These are phyloP conservation scores for Candida labiduridarum DNA, from an alignment of 1,139 yeast genomes.

Conservation along the genomic window DNA sequence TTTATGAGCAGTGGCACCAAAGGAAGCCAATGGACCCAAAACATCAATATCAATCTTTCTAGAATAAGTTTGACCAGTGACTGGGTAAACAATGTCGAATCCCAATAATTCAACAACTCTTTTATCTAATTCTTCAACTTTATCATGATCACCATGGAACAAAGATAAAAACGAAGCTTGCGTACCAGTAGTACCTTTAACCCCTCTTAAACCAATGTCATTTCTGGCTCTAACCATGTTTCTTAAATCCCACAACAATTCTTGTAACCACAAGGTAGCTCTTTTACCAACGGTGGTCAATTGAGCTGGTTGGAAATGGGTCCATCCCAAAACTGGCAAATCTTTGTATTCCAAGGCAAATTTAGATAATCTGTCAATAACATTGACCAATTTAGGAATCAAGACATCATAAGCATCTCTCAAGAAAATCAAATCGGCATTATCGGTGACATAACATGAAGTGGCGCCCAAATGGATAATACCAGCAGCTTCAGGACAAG, in stretches of 20 bases:
- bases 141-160: conserved; percentile 96
- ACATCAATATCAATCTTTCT: conserved; percentile 97
- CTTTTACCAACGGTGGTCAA: conserved; percentile 98
- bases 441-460: conserved; percentile 95
- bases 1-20: conserved; percentile 97
- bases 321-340: conserved; percentile 97
- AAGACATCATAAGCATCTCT: conserved; percentile 93
- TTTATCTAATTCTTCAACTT: conserved; percentile 89
- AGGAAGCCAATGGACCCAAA: conserved; percentile 85
- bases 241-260: conserved; percentile 95
- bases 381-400: conserved; percentile 94
- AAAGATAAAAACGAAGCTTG: conserved; percentile 94
- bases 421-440: conserved; percentile 94
- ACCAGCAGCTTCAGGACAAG: conserved; percentile 96
- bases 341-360: conserved; percentile 93
- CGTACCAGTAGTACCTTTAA: conserved; percentile 99
- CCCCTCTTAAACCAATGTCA: conserved; percentile 96
- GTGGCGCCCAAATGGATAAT: conserved; percentile 98
- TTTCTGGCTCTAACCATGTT: conserved; percentile 95
- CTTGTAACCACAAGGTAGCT: conserved; percentile 97
- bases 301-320: conserved; percentile 99
- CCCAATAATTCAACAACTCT: conserved; percentile 92
- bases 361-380: conserved; percentile 82
- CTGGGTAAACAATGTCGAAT: conserved; percentile 93
- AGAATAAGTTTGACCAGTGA: conserved; percentile 97